A percentile compares a stretch with the other conserved stretches of the same genome.
phyloP scores from a whole-genome alignment of 73 alveolate genomes.

The Paramecium tetraurelia region DNA sequence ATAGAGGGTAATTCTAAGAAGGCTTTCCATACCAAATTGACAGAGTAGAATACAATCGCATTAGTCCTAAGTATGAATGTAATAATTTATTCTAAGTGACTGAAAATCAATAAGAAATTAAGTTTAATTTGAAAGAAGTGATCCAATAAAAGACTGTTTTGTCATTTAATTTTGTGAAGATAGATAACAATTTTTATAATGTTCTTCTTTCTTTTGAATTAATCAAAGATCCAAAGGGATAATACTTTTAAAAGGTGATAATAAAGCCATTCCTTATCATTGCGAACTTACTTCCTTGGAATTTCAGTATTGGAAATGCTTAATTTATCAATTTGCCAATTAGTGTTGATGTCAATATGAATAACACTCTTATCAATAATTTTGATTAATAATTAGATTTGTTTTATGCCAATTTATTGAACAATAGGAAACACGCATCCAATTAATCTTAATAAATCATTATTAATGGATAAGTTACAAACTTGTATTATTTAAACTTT shows the following conservation, averaged over 20 bases:
- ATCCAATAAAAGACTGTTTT: neutral
- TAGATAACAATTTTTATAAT: neutral
- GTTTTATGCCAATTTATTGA: neutral
- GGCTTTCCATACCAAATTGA: neutral
- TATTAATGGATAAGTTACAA: neutral
- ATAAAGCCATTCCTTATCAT: neutral
- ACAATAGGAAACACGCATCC: neutral
- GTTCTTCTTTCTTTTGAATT: neutral
- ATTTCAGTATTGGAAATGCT: neutral
- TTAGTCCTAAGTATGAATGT: neutral
- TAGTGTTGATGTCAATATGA: constrained; percentile 27
- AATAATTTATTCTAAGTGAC: neutral
- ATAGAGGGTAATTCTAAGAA: neutral
- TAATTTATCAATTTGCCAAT: constrained; percentile 5
- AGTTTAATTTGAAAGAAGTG: neutral
- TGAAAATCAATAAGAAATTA: constrained; percentile 3
- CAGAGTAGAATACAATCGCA: neutral
- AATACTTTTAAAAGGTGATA: neutral
- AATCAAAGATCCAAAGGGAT: neutral
- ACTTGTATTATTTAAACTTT: neutral
- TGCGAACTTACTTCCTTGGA: neutral
- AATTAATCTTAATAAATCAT: constrained; percentile 20
- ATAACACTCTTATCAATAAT: neutral
- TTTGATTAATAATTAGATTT: neutral
- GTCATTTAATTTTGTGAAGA: constrained; percentile 46